Percentiles rank a stretch among this genome's conserved stretches.
Conservation (phyloP, 2,329 filamentous ascomycete species). For the Parasarocladium wereldwijsianum region DNA sequence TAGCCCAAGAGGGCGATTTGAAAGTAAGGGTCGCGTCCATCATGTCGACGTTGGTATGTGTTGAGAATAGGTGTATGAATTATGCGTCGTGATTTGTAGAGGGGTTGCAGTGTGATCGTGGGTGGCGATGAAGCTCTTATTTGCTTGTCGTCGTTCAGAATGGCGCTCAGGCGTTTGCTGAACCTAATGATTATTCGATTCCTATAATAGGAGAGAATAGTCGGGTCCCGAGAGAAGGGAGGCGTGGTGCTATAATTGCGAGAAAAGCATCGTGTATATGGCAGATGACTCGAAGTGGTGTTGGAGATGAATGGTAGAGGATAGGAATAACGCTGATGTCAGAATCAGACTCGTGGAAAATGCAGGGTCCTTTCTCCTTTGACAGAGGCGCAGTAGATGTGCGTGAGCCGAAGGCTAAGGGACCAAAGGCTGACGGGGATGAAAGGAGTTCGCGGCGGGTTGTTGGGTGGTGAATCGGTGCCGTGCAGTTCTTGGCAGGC, state of each 20-base stretch:
- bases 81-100: slow-evolving; percentile 17
- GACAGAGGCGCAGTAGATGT: too few species aligned
- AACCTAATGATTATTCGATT: too few species aligned
- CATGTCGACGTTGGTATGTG: slow-evolving; percentile 12
- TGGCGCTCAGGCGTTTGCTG: background rate
- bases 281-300: background rate
- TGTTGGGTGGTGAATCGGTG: too few species aligned
- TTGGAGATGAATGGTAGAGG: too few species aligned
- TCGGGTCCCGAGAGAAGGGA: background rate
- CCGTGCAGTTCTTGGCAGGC: too few species aligned
- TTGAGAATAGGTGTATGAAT: slow-evolving; percentile 15
- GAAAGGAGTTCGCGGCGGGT: background rate
- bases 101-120: slow-evolving; percentile 23
- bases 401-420: too few species aligned
- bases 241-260: slow-evolving; percentile 15
- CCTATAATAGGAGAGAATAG: too few species aligned
- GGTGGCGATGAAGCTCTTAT: background rate
- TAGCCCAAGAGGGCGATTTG: slow-evolving; percentile 17
- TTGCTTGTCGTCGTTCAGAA: background rate
- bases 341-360: too few species aligned
- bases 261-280: slow-evolving; percentile 12
- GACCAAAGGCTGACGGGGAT: background rate
- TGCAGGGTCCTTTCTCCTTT: too few species aligned
- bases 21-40: slow-evolving; percentile 10
- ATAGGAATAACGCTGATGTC: too few species aligned